Conservation (phyloP, 2,329 filamentous ascomycete genomes). For the Claviceps quebecensis region DNA sequence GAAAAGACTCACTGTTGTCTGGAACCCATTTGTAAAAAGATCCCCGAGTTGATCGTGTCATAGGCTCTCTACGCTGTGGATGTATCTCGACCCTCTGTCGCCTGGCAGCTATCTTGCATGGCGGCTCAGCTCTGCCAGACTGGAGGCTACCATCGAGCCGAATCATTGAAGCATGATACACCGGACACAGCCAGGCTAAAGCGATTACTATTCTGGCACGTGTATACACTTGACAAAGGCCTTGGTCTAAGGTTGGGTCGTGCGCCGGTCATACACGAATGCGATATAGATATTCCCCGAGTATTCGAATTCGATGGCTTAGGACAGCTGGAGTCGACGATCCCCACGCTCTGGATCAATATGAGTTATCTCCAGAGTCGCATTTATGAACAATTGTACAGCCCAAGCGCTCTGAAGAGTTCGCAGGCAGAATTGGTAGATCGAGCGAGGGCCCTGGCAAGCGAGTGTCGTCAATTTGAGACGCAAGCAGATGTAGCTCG, state of each 20-base stretch:
- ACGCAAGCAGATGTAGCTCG: constrained; percentile 21
- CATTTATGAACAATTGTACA: constrained; percentile 45
- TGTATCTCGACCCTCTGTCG: constrained; percentile 45
- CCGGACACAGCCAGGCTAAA: constrained; percentile 21
- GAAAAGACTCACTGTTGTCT: neutral
- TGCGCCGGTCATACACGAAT: constrained; percentile 42
- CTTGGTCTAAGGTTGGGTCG: constrained; percentile 46
- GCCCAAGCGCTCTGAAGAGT: constrained; percentile 28
- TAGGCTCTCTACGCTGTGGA: constrained; percentile 50
- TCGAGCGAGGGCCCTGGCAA: constrained; percentile 24
- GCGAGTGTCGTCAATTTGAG: constrained; percentile 23
- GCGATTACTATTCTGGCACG: constrained; percentile 32
- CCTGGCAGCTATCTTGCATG: constrained; percentile 47
- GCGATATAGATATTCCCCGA: constrained; percentile 40
- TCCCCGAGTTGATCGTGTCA: neutral
- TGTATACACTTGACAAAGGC: constrained; percentile 44
- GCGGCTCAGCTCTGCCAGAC: constrained; percentile 48
- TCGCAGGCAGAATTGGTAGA: constrained; percentile 26
- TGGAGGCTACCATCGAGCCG: constrained; percentile 43
- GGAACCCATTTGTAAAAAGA: neutral
- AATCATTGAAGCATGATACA: constrained; percentile 19
- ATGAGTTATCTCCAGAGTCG: constrained; percentile 42
- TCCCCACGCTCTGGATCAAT: constrained; percentile 40
- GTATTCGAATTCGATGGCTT: constrained; percentile 28
- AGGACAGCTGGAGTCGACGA: constrained; percentile 16